Base-by-base conservation (phyloP, 305 asterid species). In the Ajuga reptans region DNA sequence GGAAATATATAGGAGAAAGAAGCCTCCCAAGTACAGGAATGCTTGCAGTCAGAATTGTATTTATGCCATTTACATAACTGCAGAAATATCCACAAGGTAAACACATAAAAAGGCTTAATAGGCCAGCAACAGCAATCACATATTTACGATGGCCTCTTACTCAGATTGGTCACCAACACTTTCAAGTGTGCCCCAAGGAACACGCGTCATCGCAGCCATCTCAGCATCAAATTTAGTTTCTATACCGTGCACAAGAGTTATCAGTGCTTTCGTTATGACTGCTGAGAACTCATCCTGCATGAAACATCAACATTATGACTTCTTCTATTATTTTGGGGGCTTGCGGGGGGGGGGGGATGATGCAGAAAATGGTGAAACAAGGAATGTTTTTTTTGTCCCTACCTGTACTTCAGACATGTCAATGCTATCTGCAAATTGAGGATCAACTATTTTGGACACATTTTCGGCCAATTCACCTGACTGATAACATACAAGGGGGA, bases 341-440 rank as follows among this genome's bases (percentile, higher is more conserved):
- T 54, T 47, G 9, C 29, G 57, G n/a, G 43, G 52, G 6, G 0
- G 21, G 49, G 41, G 77, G 14, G 31, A 5, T 14, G 34, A 41
- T 2, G 66, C 16, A 2, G 15, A 16, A 27, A 47, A 60, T 27
- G 14, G 63, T 36, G 34, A 27, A 57, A 43, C 51, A 62, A 36
- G 66, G 43, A 36, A 72, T 34, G n/a, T 56, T 53, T 49, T 34
- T 56, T n/a, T n/a, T n/a, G n/a, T n/a, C n/a, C n/a, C 53, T 77
- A 93, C 97, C 96, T 93, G 99, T 72, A 91, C 99, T 77, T 91
- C 99, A 31, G 96, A 87, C 99, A 89, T 91, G 71, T 93, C 97
- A 78, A 91, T 85, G 72, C 78, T 82, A 54, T 89, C 96, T 11
- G 82, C 85, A 76, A 75, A 93, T 58, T 82, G 96, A 68, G 89